phyloP scores from a whole-genome alignment of 371 early-diverging fungal species.

The Amoeboradix gromovi region DNA sequence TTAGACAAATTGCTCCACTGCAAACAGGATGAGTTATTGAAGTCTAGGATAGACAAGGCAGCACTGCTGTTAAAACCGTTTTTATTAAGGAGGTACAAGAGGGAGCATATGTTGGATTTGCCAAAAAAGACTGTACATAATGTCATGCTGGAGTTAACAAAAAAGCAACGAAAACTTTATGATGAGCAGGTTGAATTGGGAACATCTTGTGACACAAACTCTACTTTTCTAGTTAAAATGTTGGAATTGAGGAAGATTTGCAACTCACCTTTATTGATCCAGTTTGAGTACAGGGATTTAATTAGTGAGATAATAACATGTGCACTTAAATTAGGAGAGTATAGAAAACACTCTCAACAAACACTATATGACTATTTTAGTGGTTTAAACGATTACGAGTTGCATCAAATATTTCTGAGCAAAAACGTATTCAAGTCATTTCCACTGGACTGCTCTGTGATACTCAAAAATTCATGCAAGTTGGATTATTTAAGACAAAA shows the following conservation, averaged over 20 bases:
- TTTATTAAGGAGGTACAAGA: constrained; percentile 37
- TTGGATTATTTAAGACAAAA: constrained; percentile 59
- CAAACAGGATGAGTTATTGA: constrained; percentile 6
- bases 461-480: constrained; percentile 65
- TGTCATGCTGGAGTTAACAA: not conserved
- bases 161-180: not conserved
- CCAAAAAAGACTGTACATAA: not conserved
- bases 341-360: not conserved
- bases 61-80: constrained; percentile 48
- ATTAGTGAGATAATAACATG: constrained; percentile 27
- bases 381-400: not conserved
- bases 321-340: constrained; percentile 5
- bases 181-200: not conserved
- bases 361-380: not conserved
- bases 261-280: constrained; percentile 49
- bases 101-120: not conserved
- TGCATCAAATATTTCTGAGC: not conserved
- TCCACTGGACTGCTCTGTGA: constrained; percentile 35
- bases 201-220: constrained; percentile 5
- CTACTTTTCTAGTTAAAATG: constrained; percentile 13
- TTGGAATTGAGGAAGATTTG: constrained; percentile 54
- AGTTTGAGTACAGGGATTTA: constrained; percentile 52
- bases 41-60: constrained; percentile 29
- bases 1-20: constrained; percentile 8
- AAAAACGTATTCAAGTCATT: constrained; percentile 8